Base-by-base conservation (phyloP, 2,329 filamentous ascomycete species). In the Aspergillus sp. region DNA sequence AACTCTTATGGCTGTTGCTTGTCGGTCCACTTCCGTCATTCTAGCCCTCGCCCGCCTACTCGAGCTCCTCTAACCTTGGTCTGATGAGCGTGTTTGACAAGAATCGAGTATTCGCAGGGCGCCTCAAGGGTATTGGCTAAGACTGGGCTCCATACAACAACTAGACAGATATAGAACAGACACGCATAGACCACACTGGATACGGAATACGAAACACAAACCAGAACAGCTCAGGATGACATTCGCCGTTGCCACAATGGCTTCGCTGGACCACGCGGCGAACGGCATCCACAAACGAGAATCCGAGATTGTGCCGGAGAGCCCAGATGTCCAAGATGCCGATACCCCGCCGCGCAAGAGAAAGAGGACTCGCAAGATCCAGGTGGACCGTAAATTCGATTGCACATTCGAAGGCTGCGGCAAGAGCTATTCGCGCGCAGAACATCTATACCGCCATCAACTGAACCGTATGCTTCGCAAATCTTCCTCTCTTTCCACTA, bases 391-490 rank as follows among this genome's bases (percentile, higher is more conserved):
- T 67, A 83, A 82, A 72, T 94, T 93, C 66, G 89, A 91, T 71
- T 99, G 95, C 74, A 89, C 90, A 5, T 87, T 92, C 62, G 89
- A 91, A 66, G 92, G 90, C 45, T 99, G 95, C 72, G 93, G 92
- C 46, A 99, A 97, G 83, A 96, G 90, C 74, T 99, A 99, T 76
- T 97, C 94, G 28, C 87, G 95, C 74, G 94, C 95, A 8, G 95
- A 98, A 79, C 95, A 99, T 81, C 82, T 99, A 81, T 97, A 97
- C 80, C 88, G 95, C 50, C 94, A 98, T 79, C 93, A 98, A 79
- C 81, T 98, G 68, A 99, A 99, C 75, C 95, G 91, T 93, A 83
- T 77, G 88, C 64, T 17, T 47, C 43, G 2, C 30, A 22, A 17
- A 25, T 41, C 51, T 45, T 13, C 38, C 28, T n/a, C 38, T 53